These are phyloP conservation scores for Leucosporidium yakuticum DNA, from an alignment of 768 basidiomycete genomes.

Conservation along the genomic window DNA sequence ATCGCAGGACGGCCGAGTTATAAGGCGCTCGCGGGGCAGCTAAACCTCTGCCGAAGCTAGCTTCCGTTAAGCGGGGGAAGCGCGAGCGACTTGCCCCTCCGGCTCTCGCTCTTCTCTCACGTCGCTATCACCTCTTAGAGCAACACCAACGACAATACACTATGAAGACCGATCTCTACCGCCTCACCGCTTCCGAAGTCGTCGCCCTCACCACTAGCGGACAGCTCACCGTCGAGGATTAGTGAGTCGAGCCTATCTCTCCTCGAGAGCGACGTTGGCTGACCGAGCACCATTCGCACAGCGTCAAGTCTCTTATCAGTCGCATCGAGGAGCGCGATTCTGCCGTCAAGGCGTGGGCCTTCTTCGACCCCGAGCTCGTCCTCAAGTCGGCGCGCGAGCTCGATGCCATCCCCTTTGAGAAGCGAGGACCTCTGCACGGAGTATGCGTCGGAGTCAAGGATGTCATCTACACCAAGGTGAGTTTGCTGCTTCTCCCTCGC, in stretches of 20 bases:
- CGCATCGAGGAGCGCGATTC: slow-evolving; percentile 34
- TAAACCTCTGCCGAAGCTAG: too few relatives aligned
- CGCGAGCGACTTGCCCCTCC: neutral
- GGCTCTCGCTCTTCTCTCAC: neutral
- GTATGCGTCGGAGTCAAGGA: slow-evolving; percentile 40
- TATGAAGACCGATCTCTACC: slow-evolving; percentile 20
- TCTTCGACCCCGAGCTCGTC: slow-evolving; percentile 34
- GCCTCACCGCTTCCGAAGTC: slow-evolving; percentile 35
- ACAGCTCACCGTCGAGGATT: slow-evolving; percentile 33
- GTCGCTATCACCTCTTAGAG: too few relatives aligned
- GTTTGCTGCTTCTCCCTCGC: neutral
- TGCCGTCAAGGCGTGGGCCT: slow-evolving; percentile 38
- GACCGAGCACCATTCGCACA: neutral
- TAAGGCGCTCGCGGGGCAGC: too few relatives aligned
- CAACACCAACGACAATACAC: neutral
- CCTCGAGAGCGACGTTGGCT: neutral
- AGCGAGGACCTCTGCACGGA: slow-evolving; percentile 39
- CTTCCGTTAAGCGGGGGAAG: too few relatives aligned
- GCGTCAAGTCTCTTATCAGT: slow-evolving; percentile 34
- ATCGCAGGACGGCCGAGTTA: too few relatives aligned
- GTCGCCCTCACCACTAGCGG: slow-evolving; percentile 23
- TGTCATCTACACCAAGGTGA: slow-evolving; percentile 35
- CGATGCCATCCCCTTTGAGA: slow-evolving; percentile 26
- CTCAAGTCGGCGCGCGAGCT: slow-evolving; percentile 30
- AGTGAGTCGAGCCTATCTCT: slow-evolving; percentile 15